Evolutionary conservation across 2,329 filamentous ascomycete genomes (phyloP), one percentile per base, ranked within the genome.

Genomic region (Massarina eburnea): DNA sequence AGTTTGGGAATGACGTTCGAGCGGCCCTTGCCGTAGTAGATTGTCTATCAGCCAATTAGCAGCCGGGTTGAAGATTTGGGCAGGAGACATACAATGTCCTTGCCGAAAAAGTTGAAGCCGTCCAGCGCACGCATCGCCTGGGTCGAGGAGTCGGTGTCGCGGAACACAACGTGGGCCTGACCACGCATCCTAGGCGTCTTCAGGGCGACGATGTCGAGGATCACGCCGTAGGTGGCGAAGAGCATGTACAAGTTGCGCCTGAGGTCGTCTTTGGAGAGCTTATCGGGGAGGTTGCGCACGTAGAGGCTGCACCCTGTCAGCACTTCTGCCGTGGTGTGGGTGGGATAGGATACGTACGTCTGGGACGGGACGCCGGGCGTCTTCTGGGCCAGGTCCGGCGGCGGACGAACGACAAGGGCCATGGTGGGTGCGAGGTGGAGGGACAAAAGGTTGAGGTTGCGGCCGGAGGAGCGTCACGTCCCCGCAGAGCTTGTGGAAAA

Each of bases 111-210:
- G 2, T 88, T 82, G 62, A 90, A 89, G 2, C 89, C 90, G 59
- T 97, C 87, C 38, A 96, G 76, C 9, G 89, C 84, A 55, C 92
- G 80, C 89, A 99, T 89, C 1, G 94, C 94, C 67, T 96, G 90
- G 19, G 91, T 96, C 41, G 91, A 90, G n/a, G 89, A 84, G 57
- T 96, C 88, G 26, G 92, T 78, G 68, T 99, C 92, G 47, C 89
- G 83, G 69, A 91, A 97, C 12, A 94, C 88, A 49, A 99, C 77
- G 64, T 97, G 94, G 51, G 94, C 94, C 73, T 99, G 94, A 3
- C 94, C 94, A 39, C 94, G 86, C 91, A 97, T 96, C 74, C 90
- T 90, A 69, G 80, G 79, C 1, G 89, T 95, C 75, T 91, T 95
- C 59, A 96, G 78, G 22, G 89, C 89, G 39, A 96, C 88, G 17